Conservation (phyloP, 805 yeast genomes). For the Jamesozyma jinghongensis region DNA sequence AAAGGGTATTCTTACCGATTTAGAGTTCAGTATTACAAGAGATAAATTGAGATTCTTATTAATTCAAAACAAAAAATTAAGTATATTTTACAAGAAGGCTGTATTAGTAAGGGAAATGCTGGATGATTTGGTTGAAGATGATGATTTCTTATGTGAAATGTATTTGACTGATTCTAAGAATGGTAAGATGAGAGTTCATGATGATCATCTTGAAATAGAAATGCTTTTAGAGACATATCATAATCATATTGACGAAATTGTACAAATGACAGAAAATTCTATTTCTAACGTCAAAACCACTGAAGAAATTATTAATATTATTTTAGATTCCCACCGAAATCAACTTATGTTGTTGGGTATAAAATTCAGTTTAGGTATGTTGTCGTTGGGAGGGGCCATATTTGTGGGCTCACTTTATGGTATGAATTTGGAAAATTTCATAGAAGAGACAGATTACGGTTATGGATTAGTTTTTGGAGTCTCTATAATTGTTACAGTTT, state of each 20-base stretch:
- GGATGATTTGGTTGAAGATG: constrained; percentile 79
- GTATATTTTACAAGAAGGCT: constrained; percentile 79
- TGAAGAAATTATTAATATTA: constrained; percentile 89
- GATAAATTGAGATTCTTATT: constrained; percentile 68
- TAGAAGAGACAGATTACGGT: constrained; percentile 74
- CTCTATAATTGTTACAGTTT: constrained; percentile 36
- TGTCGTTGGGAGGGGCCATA: constrained; percentile 73
- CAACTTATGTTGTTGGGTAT: constrained; percentile 83
- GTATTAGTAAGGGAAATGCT: constrained; percentile 71
- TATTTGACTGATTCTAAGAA: constrained; percentile 57
- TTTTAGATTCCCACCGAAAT: constrained; percentile 88
- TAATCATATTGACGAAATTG: constrained; percentile 86
- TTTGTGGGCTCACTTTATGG: constrained; percentile 86
- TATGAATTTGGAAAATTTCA: constrained; percentile 88
- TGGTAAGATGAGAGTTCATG: constrained; percentile 40
- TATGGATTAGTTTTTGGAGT: constrained; percentile 41
- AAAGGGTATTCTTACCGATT: constrained; percentile 59
- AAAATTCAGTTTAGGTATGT: constrained; percentile 70
- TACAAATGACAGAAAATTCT: constrained; percentile 73
- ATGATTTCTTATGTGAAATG: constrained; percentile 75
- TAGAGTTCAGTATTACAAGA: constrained; percentile 77
- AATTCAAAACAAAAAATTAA: constrained; percentile 74
- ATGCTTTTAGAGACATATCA: constrained; percentile 84
- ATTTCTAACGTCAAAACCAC: constrained; percentile 82
- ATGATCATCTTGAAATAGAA: constrained; percentile 82